Evolutionary conservation across 164 flowering plant genomes (phyloP).

Genomic region (Vitis labrusca): DNA sequence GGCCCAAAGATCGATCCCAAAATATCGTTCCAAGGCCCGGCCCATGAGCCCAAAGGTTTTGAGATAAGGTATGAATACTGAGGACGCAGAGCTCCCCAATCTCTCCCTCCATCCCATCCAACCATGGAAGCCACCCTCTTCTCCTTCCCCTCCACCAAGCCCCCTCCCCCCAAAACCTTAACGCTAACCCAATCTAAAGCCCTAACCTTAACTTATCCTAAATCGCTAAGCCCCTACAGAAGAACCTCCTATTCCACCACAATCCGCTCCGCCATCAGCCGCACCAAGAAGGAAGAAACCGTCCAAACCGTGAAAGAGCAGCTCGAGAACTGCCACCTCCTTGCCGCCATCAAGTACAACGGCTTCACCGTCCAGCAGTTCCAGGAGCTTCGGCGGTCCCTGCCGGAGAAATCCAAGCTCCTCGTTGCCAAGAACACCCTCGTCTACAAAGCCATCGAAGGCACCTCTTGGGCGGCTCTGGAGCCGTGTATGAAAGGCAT

Average conservation of each 20-base stretch:
- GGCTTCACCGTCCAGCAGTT: conserved; percentile 89
- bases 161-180: conserved; percentile 30
- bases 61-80: too few relatives aligned
- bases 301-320: conserved; percentile 65
- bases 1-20: too few relatives aligned
- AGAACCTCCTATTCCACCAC: conserved; percentile 2
- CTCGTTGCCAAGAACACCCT: conserved; percentile 88
- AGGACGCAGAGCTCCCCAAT: too few relatives aligned
- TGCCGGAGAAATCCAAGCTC: conserved; percentile 68
- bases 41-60: too few relatives aligned
- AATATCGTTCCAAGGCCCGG: too few relatives aligned
- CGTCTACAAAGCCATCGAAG: conserved; percentile 81
- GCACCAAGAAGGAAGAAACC: conserved; percentile 83
- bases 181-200: conserved; percentile 31
- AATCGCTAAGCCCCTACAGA: too few relatives aligned
- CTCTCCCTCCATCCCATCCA: background rate
- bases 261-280: conserved; percentile 70
- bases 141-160: conserved; percentile 39
- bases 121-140: conserved; percentile 64
- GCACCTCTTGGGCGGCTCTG: conserved; percentile 82
- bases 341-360: conserved; percentile 85
- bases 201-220: conserved; percentile 7
- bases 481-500: conserved; percentile 93
- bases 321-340: conserved; percentile 74
- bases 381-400: conserved; percentile 59